Base-by-base conservation (phyloP, 306 rosid species). In the Quercus robur region DNA sequence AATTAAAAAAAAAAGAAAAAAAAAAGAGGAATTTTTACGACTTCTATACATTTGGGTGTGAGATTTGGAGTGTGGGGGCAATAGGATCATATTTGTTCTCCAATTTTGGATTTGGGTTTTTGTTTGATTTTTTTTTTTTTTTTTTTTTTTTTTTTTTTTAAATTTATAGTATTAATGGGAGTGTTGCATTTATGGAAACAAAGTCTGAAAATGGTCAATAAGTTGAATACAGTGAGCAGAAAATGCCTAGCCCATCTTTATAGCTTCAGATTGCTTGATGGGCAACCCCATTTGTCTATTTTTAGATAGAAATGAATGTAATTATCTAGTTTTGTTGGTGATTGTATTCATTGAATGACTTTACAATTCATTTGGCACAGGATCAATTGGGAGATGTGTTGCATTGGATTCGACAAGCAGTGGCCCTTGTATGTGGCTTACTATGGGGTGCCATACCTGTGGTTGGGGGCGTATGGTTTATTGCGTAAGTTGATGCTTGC, bases 371-470 rank as follows among this genome's bases (percentile, higher is more conserved):
- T 38, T 64, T 57, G 33, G 51, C 74, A 78, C 76, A 96, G 99
- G 99, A 96, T 84, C 98, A 96, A 88, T 75, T 96, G 82, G 98
- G 99, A 68, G 99, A 96, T 73, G 96, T 96, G 19, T 89, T 96
- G 89, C 99, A 96, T 83, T 93, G 99, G 99, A 90, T 96, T 82
- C 92, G 99, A 86, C 99, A 96, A 84, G 87, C 49, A 6, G 82
- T 93, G 31, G 98, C 92, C 78, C 88, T 96, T 63, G 68, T 66
- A 15, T 90, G 90, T 62, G 99, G 99, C 70, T 76, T 96, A 38
- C 81, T 93, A 38, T 96, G 97, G 98, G 99, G 99, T 63, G 71
- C 97, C 25, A 83, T 96, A 51, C 99, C 99, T 44, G 83, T 96
- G 82, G 97, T 93, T 49, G 99, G 99, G 35, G 99, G 98, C 82